A percentile compares a stretch with the other conserved stretches of the same genome.
These are phyloP conservation scores for Tylopilus rubrobrunneus DNA, from an alignment of 768 basidiomycete species.

Conservation along the genomic window DNA sequence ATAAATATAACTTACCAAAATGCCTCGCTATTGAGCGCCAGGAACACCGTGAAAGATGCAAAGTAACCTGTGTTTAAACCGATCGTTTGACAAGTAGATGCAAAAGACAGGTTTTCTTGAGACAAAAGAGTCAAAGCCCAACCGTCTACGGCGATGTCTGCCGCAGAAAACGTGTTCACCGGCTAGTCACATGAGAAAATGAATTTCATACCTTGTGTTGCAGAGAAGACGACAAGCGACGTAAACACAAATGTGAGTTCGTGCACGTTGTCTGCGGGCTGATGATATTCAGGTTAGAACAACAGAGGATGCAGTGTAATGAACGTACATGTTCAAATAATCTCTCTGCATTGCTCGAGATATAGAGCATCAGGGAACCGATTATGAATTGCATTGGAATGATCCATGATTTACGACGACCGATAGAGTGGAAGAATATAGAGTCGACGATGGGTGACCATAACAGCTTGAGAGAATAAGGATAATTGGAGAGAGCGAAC, in stretches of 20 bases:
- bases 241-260: slow-evolving; percentile 85
- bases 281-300: slow-evolving; percentile 11
- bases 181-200: background rate
- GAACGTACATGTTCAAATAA: slow-evolving; percentile 70
- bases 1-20: slow-evolving; percentile 59
- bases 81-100: slow-evolving; percentile 97
- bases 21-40: slow-evolving; percentile 92
- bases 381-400: slow-evolving; percentile 94
- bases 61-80: slow-evolving; percentile 96
- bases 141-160: slow-evolving; percentile 97
- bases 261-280: slow-evolving; percentile 80
- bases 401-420: slow-evolving; percentile 99
- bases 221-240: slow-evolving; percentile 88
- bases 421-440: slow-evolving; percentile 72
- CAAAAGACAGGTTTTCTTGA: slow-evolving; percentile 90
- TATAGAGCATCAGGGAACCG: slow-evolving; percentile 76
- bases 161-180: slow-evolving; percentile 13
- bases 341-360: slow-evolving; percentile 69
- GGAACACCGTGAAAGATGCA: slow-evolving; percentile 93
- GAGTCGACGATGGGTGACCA: slow-evolving; percentile 99
- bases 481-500: slow-evolving; percentile 89
- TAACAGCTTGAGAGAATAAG: slow-evolving; percentile 93
- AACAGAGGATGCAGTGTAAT: background rate
- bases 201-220: slow-evolving; percentile 80
- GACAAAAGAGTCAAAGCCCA: slow-evolving; percentile 86